Evolutionary conservation across 257 asterid species (phyloP).

Genomic region (Capsicum pubescens): DNA sequence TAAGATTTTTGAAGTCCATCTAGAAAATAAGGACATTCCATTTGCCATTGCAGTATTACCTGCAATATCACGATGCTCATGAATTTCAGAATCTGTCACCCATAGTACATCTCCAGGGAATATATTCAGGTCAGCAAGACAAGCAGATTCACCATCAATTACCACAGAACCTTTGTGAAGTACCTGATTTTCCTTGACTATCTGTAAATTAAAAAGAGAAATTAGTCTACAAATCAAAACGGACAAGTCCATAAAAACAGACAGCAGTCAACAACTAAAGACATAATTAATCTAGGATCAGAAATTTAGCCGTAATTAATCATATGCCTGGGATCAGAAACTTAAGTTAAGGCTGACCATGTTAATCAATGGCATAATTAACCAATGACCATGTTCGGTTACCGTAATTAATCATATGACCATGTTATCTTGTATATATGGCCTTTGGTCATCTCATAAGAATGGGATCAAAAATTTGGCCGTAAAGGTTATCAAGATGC

Average conservation of each 20-base stretch:
- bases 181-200: constrained; percentile 92
- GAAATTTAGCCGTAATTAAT: no score
- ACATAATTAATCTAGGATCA: no score
- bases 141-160: constrained; percentile 76
- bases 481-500: constrained; percentile 1
- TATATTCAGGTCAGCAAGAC: constrained; percentile 80
- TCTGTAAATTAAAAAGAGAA: constrained; percentile 50
- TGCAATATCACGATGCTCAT: constrained; percentile 98
- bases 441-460: background rate
- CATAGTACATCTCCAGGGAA: constrained; percentile 94
- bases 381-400: no score
- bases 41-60: constrained; percentile 51
- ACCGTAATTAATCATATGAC: background rate
- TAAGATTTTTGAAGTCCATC: constrained; percentile 26
- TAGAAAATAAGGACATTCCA: constrained; percentile 27
- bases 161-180: constrained; percentile 84
- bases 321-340: no score
- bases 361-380: no score
- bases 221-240: background rate
- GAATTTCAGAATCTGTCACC: constrained; percentile 94
- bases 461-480: background rate
- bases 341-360: no score
- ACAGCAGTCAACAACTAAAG: background rate
- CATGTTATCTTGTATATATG: constrained; percentile 4
- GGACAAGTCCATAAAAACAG: constrained; percentile 26